Conservation (phyloP, 2,329 filamentous ascomycete species). For the Hypoxylon sp. region DNA sequence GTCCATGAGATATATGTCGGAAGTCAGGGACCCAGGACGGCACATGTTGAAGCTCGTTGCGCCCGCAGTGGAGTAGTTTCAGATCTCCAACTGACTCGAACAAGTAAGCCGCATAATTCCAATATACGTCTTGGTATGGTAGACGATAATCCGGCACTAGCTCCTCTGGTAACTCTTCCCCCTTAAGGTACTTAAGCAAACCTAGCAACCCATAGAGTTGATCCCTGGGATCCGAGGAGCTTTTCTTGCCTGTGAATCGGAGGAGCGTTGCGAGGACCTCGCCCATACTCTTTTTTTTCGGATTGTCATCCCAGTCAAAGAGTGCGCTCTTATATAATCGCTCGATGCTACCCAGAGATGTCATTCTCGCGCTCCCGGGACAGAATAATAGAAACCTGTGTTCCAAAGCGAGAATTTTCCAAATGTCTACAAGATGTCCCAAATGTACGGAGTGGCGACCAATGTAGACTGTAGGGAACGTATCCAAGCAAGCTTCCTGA, state of each 20-base stretch:
- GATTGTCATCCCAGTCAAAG: not conserved
- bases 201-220: slow-evolving; percentile 40
- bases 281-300: slow-evolving; percentile 7
- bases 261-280: slow-evolving; percentile 12
- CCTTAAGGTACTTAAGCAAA: slow-evolving; percentile 17
- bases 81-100: slow-evolving; percentile 29
- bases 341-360: not conserved
- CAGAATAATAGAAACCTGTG: not conserved
- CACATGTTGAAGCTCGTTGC: slow-evolving; percentile 17
- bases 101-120: slow-evolving; percentile 40
- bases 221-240: slow-evolving; percentile 29
- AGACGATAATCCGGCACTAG: slow-evolving; percentile 39
- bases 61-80: slow-evolving; percentile 19
- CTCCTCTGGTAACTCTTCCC: slow-evolving; percentile 34
- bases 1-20: slow-evolving; percentile 9
- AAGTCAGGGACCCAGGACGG: slow-evolving; percentile 49
- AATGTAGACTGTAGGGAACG: not conserved
- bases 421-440: not conserved
- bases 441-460: slow-evolving; percentile 31
- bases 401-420: not conserved
- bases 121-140: slow-evolving; percentile 40
- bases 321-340: not conserved
- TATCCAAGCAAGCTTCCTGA: slow-evolving; percentile 40
- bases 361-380: slow-evolving; percentile 12
- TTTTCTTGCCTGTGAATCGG: not conserved